These are phyloP conservation scores for Dioscorea zingiberensis DNA, from an alignment of 106 monocot genomes.

Conservation along the genomic window DNA sequence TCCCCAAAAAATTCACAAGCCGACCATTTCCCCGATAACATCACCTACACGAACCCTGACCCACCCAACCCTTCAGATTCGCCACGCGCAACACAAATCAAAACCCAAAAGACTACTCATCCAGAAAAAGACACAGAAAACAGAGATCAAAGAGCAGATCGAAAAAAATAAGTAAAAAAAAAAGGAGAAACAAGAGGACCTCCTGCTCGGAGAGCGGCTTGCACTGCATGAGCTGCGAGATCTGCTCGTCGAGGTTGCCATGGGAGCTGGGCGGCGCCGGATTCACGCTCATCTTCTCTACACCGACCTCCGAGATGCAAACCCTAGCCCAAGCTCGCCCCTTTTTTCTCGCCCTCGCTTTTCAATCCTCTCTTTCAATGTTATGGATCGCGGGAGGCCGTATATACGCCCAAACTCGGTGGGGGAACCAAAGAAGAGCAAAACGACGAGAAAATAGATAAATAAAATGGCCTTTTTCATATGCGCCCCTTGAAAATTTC, in stretches of 20 bases:
- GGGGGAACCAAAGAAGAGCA: too few relatives aligned
- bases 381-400: too few relatives aligned
- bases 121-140: not conserved
- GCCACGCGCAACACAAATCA: not conserved
- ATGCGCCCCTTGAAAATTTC: too few relatives aligned
- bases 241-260: slow-evolving; percentile 46
- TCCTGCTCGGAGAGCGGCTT: slow-evolving; percentile 48
- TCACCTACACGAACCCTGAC: not conserved
- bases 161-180: not conserved
- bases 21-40: not conserved
- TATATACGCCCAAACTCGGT: too few relatives aligned
- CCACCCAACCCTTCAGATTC: not conserved
- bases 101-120: not conserved
- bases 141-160: not conserved
- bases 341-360: not conserved
- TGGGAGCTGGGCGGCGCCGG: slow-evolving; percentile 21
- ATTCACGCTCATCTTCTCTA: slow-evolving; percentile 25
- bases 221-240: slow-evolving; percentile 58
- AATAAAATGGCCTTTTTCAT: too few relatives aligned
- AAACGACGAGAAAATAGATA: too few relatives aligned
- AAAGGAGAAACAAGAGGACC: slow-evolving; percentile 7
- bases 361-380: not conserved
- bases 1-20: not conserved
- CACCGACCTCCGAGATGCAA: not conserved
- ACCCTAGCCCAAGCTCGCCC: slow-evolving; percentile 1